A percentile compares a stretch with the other conserved stretches of the same genome.
Conservation (phyloP, 495 filamentous ascomycete species). For the Extremus antarcticus region DNA sequence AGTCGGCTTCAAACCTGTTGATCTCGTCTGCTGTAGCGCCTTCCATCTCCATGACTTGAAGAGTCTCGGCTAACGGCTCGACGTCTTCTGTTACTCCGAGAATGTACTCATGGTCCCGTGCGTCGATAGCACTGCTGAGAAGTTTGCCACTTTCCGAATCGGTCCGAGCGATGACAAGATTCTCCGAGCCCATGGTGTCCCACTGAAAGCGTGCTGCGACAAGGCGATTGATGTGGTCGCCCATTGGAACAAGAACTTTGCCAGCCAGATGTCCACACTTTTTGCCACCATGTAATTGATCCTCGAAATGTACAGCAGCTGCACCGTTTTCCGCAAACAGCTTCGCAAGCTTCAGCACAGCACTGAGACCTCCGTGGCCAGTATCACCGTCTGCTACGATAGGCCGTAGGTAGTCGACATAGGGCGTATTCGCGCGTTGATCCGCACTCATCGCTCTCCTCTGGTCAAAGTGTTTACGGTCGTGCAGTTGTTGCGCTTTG, state of each 20-base stretch:
- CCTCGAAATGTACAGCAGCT: slow-evolving; percentile 93
- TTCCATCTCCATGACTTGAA: slow-evolving; percentile 77
- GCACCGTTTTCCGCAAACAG: slow-evolving; percentile 98
- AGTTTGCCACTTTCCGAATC: slow-evolving; percentile 90
- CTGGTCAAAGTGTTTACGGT: slow-evolving; percentile 86
- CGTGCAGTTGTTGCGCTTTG: slow-evolving; percentile 94
- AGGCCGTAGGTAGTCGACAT: slow-evolving; percentile 82
- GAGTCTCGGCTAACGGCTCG: slow-evolving; percentile 71
- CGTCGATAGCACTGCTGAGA: slow-evolving; percentile 80
- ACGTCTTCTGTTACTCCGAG: slow-evolving; percentile 65
- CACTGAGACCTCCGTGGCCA: slow-evolving; percentile 73
- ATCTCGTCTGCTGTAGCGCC: slow-evolving; percentile 73
- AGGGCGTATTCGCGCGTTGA: slow-evolving; percentile 62
- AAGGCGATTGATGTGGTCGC: slow-evolving; percentile 92
- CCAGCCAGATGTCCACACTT: slow-evolving; percentile 96
- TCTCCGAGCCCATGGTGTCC: slow-evolving; percentile 95
- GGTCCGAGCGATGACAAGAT: slow-evolving; percentile 85
- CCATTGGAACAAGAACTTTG: slow-evolving; percentile 87
- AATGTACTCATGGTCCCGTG: slow-evolving; percentile 93
- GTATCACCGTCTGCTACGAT: slow-evolving; percentile 98
- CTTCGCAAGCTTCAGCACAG: slow-evolving; percentile 93
- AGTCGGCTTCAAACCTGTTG: slow-evolving; percentile 72
- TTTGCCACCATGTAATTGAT: slow-evolving; percentile 95
- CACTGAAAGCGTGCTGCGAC: slow-evolving; percentile 90
- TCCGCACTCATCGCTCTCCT: slow-evolving; percentile 64